phyloP scores from a whole-genome alignment of 2,329 filamentous ascomycete species.

The Pseudogymnoascus sp. region DNA sequence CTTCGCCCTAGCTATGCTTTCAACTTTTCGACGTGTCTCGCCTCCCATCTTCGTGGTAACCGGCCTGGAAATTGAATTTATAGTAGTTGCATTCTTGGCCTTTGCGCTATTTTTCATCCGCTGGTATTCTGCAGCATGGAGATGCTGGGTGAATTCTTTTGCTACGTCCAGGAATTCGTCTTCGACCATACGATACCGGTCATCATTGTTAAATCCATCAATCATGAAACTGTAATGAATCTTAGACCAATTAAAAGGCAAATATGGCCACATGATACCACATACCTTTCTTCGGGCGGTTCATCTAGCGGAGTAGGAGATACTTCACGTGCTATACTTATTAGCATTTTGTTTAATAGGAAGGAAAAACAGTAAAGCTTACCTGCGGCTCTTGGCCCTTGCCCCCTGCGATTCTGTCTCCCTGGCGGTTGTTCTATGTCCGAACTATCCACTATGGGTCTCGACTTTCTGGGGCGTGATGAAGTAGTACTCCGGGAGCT shows the following conservation, averaged over 20 bases:
- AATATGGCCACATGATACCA: not conserved
- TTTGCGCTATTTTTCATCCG: slow-evolving; percentile 54
- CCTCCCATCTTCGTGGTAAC: slow-evolving; percentile 29
- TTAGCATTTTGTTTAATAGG: not conserved
- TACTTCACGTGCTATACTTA: not conserved
- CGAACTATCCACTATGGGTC: slow-evolving; percentile 3
- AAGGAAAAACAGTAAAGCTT: not conserved
- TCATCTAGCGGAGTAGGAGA: not conserved
- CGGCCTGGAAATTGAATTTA: slow-evolving; percentile 33
- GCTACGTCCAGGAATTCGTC: slow-evolving; percentile 68
- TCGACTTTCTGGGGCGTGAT: not conserved
- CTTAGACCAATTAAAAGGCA: not conserved
- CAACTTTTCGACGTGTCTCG: slow-evolving; percentile 24
- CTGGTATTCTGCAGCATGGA: slow-evolving; percentile 71
- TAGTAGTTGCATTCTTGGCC: slow-evolving; percentile 43
- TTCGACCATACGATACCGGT: slow-evolving; percentile 75
- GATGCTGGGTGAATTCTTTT: slow-evolving; percentile 62
- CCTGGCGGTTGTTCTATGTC: not conserved
- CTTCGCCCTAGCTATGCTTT: slow-evolving; percentile 30
- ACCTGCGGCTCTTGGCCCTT: not conserved
- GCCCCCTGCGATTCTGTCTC: not conserved
- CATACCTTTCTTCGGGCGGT: not conserved
- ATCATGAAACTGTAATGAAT: slow-evolving; percentile 41
- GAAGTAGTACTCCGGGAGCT: not conserved
- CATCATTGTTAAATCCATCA: slow-evolving; percentile 58